These are phyloP conservation scores for Suhomyces vadensis DNA, from an alignment of 805 yeast species.

Conservation along the genomic window DNA sequence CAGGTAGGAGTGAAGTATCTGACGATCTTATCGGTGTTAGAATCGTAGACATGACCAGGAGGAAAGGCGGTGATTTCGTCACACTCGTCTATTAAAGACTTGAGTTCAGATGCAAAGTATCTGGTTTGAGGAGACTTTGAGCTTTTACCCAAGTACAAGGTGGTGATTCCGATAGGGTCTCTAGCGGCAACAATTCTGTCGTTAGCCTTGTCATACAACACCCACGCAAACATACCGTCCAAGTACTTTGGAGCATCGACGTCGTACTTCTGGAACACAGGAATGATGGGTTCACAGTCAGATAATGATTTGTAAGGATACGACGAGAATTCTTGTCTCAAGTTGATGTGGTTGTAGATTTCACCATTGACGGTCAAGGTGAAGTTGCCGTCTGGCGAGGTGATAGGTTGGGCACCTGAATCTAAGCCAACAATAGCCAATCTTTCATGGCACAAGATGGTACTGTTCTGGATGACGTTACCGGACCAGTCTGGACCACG, in stretches of 20 bases:
- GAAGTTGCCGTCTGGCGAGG: slow-evolving; percentile 71
- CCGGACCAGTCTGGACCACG: slow-evolving; percentile 99
- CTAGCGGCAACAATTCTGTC: slow-evolving; percentile 96
- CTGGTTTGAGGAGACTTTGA: slow-evolving; percentile 69
- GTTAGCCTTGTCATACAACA: slow-evolving; percentile 74
- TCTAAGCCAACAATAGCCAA: slow-evolving; percentile 96
- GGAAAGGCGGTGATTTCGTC: slow-evolving; percentile 93
- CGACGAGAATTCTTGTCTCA: slow-evolving; percentile 72
- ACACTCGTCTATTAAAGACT: slow-evolving; percentile 92
- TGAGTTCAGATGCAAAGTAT: slow-evolving; percentile 91
- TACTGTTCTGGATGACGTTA: slow-evolving; percentile 71
- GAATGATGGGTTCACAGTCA: slow-evolving; percentile 98
- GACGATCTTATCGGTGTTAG: slow-evolving; percentile 78
- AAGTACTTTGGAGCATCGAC: slow-evolving; percentile 87
- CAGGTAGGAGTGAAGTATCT: slow-evolving; percentile 92
- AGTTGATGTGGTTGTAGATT: slow-evolving; percentile 91
- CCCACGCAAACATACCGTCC: slow-evolving; percentile 99
- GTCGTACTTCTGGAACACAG: slow-evolving; percentile 83
- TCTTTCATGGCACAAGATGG: slow-evolving; percentile 92
- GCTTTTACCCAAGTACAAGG: slow-evolving; percentile 91
- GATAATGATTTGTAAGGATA: slow-evolving; percentile 82
- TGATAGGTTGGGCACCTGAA: slow-evolving; percentile 97
- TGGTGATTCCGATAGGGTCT: slow-evolving; percentile 97
- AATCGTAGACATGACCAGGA: slow-evolving; percentile 97
- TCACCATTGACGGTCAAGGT: slow-evolving; percentile 93